Percentiles rank a stretch among this genome's conserved stretches.
Conservation (phyloP, 495 filamentous ascomycete genomes). For the Aspergillus conjunctus region DNA sequence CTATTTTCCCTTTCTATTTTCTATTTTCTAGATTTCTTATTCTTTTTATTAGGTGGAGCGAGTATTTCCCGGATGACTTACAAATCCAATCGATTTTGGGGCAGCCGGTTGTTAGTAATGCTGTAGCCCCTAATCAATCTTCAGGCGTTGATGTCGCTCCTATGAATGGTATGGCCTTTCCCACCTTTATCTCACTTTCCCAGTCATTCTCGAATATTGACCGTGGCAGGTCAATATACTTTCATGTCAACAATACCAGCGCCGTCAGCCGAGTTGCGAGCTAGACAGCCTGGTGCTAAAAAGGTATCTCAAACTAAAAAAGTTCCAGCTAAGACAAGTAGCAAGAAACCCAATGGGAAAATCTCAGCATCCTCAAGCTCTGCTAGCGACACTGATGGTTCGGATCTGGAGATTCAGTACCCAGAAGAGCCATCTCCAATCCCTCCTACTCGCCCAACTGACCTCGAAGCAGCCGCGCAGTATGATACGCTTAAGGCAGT, state of each 20-base stretch:
- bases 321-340: conserved; percentile 22
- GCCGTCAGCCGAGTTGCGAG: conserved; percentile 6
- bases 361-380: conserved; percentile 40
- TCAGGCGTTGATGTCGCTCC: conserved; percentile 4
- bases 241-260: conserved; percentile 2
- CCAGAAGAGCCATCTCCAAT: conserved; percentile 55
- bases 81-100: conserved; percentile 27
- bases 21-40: conserved; percentile 3
- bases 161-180: conserved; percentile 22
- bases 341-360: conserved; percentile 37
- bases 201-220: conserved; percentile 7
- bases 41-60: conserved; percentile 26
- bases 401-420: conserved; percentile 47
- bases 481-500: conserved; percentile 68
- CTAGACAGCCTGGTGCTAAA: conserved; percentile 20
- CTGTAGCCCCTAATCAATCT: conserved; percentile 7
- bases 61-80: conserved; percentile 39
- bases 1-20: background rate
- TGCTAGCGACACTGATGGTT: conserved; percentile 52
- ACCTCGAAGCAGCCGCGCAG: conserved; percentile 55
- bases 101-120: conserved; percentile 13
- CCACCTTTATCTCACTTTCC: background rate
- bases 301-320: conserved; percentile 33
- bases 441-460: conserved; percentile 52
- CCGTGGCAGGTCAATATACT: conserved; percentile 14